These are phyloP conservation scores for Lipomyces kockii DNA, from an alignment of 805 yeast genomes.

Conservation along the genomic window DNA sequence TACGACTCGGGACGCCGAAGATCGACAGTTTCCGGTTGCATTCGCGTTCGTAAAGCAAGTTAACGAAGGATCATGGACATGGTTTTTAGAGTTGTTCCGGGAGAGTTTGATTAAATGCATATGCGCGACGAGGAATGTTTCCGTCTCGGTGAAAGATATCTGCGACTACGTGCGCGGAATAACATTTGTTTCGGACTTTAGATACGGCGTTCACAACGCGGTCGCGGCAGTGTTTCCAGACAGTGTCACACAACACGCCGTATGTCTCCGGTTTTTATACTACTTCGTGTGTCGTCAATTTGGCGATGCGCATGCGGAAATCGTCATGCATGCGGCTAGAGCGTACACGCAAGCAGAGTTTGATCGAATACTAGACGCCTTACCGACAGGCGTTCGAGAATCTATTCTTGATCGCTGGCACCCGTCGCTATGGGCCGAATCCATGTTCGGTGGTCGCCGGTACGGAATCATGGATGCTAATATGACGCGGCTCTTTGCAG, in stretches of 20 bases:
- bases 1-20: slow-evolving; percentile 26
- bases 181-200: slow-evolving; percentile 22
- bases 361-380: slow-evolving; percentile 1
- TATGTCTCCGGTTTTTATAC: slow-evolving; percentile 22
- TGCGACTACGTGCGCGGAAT: slow-evolving; percentile 18
- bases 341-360: slow-evolving; percentile 18
- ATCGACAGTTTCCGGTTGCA: slow-evolving; percentile 18
- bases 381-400: slow-evolving; percentile 14
- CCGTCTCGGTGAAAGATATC: slow-evolving; percentile 11
- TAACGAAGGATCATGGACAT: slow-evolving; percentile 14
- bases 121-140: neutral
- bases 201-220: slow-evolving; percentile 8
- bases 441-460: slow-evolving; percentile 18
- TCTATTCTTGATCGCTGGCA: slow-evolving; percentile 17
- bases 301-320: slow-evolving; percentile 13
- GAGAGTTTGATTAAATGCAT: slow-evolving; percentile 13
- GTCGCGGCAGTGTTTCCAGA: slow-evolving; percentile 23
- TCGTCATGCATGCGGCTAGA: slow-evolving; percentile 18
- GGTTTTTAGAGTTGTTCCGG: slow-evolving; percentile 21
- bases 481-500: slow-evolving; percentile 12
- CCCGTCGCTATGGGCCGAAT: slow-evolving; percentile 26
- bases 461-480: slow-evolving; percentile 22
- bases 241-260: slow-evolving; percentile 12
- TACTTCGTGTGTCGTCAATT: slow-evolving; percentile 6
- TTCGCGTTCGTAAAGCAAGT: slow-evolving; percentile 16